Base-by-base conservation (phyloP, 495 filamentous ascomycete species). In the Penicillium manginii region DNA sequence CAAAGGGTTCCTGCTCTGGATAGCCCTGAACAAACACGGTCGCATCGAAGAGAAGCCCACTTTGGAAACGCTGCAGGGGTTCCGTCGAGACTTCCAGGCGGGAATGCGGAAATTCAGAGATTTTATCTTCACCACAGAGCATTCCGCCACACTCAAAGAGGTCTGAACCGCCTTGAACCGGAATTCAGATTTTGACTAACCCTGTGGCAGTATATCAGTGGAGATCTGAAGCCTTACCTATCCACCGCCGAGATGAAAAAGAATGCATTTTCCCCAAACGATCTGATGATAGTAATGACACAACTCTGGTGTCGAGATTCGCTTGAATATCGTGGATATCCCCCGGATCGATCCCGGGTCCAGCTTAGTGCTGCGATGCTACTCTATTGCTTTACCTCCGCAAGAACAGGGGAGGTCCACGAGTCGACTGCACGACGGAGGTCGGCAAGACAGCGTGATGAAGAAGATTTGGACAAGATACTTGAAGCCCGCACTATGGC, bases 71-170 rank as follows among this genome's bases (percentile, higher is more conserved):
- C 23, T 56, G 18, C 5, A 56, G n/a, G 19, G 31, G n/a, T 40
- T 56, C 47, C 32, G 43, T 17, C 31, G 54, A 21, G 6, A 56
- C 23, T 56, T 56, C 17, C 10, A 33, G 17, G 32, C 54, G 3
- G n/a, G 54, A 5, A 50, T 56, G 22, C 21, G 31, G 31, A 48
- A 22, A 18, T 9, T 39, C 29, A 23, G 54, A 50, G 37, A 21
- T 12, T 50, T 82, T 80, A 15, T 39, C 19, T 56, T 56, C 46
- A 14, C 19, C 18, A 17, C 2, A 56, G 33, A 31, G 10, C 35
- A 23, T n/a, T 48, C 40, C n/a, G 50, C 43, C 23, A 56, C 14
- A 9, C 29, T 56, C 7, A 50, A 29, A 22, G 15, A 56, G 45
- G 45, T 56, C 14, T n/a, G n/a, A n/a, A n/a, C n/a, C n/a, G n/a